These are phyloP conservation scores for Cnidoscolus chayamansa DNA, from an alignment of 441 rosid genomes.

Conservation along the genomic window DNA sequence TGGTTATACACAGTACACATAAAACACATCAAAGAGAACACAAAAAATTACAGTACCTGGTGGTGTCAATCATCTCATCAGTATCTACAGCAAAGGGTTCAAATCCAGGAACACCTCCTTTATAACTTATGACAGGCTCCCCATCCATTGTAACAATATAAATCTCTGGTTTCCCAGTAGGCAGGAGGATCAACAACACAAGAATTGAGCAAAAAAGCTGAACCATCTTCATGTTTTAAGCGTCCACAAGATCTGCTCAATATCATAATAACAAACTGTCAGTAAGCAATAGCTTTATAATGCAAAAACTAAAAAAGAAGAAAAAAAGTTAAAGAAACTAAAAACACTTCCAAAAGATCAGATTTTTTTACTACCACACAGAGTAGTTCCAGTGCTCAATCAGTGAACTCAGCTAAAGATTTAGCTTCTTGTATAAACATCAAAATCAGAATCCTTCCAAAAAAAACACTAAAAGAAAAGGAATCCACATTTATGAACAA, in stretches of 20 bases:
- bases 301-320: background rate
- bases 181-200: constrained; percentile 36
- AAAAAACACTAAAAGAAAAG: constrained; percentile 7
- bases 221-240: constrained; percentile 39
- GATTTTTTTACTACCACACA: constrained; percentile 2
- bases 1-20: background rate
- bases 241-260: constrained; percentile 36
- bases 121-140: constrained; percentile 85
- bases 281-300: background rate
- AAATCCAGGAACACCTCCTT: constrained; percentile 82
- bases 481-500: background rate
- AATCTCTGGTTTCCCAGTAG: constrained; percentile 56
- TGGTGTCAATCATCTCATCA: constrained; percentile 70
- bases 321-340: background rate
- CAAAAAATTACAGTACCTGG: constrained; percentile 44
- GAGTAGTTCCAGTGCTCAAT: constrained; percentile 1
- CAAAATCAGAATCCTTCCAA: background rate
- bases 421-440: constrained; percentile 10
- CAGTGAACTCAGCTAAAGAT: background rate
- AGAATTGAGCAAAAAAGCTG: constrained; percentile 29
- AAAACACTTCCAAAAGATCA: background rate
- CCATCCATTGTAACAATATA: constrained; percentile 86
- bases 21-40: background rate
- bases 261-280: constrained; percentile 21
- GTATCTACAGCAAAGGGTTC: constrained; percentile 84